A percentile compares a stretch with the other conserved stretches of the same genome.
phyloP scores from a whole-genome alignment of 257 asterid genomes.

The Nicotiana tomentosiformis region DNA sequence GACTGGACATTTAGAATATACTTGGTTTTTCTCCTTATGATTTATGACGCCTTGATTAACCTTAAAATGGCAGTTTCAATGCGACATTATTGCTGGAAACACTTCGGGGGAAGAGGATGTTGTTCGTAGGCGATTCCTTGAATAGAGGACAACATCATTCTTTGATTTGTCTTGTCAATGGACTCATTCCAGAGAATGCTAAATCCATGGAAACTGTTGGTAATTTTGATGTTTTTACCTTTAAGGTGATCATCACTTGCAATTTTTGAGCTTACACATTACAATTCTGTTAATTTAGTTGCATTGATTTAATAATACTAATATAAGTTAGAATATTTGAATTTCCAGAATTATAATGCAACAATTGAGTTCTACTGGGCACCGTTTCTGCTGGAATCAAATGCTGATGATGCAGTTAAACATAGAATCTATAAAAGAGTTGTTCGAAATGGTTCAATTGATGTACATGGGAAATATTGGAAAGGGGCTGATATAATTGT shows the following conservation, averaged over 20 bases:
- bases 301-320: neutral
- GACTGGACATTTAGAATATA: too few relatives aligned
- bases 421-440: neutral
- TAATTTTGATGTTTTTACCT: neutral
- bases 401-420: neutral
- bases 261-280: neutral
- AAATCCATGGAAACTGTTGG: conserved; percentile 37
- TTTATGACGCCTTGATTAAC: too few relatives aligned
- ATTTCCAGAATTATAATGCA: conserved; percentile 1
- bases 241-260: neutral
- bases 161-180: conserved; percentile 64
- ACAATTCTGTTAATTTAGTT: neutral
- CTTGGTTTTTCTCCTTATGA: too few relatives aligned
- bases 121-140: conserved; percentile 80
- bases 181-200: conserved; percentile 43
- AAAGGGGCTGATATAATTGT: neutral
- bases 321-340: neutral
- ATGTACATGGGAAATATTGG: conserved; percentile 6
- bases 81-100: conserved; percentile 63
- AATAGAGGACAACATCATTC: conserved; percentile 67
- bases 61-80: conserved; percentile 45
- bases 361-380: conserved; percentile 7
- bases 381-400: conserved; percentile 6
- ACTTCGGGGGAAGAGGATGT: conserved; percentile 63
- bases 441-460: neutral